phyloP scores from a whole-genome alignment of 2,329 filamentous ascomycete genomes.

The Endoconidiophora polonica region DNA sequence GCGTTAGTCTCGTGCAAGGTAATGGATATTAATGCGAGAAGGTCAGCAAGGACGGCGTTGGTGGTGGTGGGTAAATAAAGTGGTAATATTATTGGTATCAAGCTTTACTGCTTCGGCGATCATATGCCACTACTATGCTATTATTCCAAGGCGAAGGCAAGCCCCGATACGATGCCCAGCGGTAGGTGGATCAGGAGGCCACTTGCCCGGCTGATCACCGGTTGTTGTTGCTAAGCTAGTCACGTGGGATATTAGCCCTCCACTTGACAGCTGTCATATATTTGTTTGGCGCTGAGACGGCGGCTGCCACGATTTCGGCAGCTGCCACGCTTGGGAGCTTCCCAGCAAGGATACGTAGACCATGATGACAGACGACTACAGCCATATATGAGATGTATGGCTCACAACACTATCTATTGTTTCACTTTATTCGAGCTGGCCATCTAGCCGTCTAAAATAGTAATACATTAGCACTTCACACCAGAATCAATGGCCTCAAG shows the following conservation, averaged over 20 bases:
- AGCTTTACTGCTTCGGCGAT: no score
- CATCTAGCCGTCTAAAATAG: neutral
- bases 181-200: no score
- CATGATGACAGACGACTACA: neutral
- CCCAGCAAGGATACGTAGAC: conserved; percentile 1
- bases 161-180: neutral
- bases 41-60: neutral
- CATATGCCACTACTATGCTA: neutral
- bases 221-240: neutral
- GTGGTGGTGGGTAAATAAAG: neutral
- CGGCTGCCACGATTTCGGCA: neutral
- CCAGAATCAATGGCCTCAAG: conserved; percentile 5
- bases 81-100: no score
- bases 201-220: no score
- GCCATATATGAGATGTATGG: neutral
- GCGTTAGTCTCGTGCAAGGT: no score
- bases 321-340: neutral
- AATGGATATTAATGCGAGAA: no score
- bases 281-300: no score
- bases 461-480: neutral
- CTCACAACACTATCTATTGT: neutral
- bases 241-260: neutral
- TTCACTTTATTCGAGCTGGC: neutral
- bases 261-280: no score
- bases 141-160: neutral